Base-by-base conservation (phyloP, 2,329 filamentous ascomycete species). In the Pezicula rhizophila region DNA sequence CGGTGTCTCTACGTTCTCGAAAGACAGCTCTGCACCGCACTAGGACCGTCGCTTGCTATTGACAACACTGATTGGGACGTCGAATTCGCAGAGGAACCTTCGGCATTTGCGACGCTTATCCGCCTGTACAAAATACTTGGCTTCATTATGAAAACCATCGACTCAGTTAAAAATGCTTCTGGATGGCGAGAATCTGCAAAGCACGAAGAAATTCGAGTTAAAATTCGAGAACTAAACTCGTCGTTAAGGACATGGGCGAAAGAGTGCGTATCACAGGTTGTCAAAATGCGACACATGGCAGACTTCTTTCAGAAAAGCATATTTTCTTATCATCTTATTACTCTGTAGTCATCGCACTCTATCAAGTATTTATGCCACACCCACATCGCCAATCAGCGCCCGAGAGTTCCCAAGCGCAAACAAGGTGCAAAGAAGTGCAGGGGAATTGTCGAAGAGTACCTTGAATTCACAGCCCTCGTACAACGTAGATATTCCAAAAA, bases 11-110 rank as follows among this genome's bases (percentile, higher is more conserved):
- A 44, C 17, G 31, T 18, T 31, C 42, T 44, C 11, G 42, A 44
- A 17, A 44, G 42, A 31, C 42, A 44, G n/a, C 42, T 33, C 8
- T 28, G 42, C 25, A 44, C 42, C 5, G 42, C 38, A 8, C 38
- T 47, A 14, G 37, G 45, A 3, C n/a, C 26, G 18, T 38, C 45
- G 14, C 26, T 42, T 11, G 28, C 38, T 8, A 47, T 47, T 18
- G 38, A 42, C 14, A 38, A 47, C 15, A 17, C 35, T 28, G 45
- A 47, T 26, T 47, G 45, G 28, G 45, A 47, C 28, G 45, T 47
- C 14, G 37, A 47, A 33, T 7, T 44, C 7, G 26, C 42, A n/a
- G 42, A 44, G 18, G 42, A 44, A 12, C 26, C 42, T 8, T 12
- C 42, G 4, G 42, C 23, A 26, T 44, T 44, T 33, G 31, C 18